A percentile compares a stretch with the other conserved stretches of the same genome.
These are phyloP conservation scores for Phaeophleospora eucalypticola DNA, from an alignment of 2,329 filamentous ascomycete genomes.

Conservation along the genomic window DNA sequence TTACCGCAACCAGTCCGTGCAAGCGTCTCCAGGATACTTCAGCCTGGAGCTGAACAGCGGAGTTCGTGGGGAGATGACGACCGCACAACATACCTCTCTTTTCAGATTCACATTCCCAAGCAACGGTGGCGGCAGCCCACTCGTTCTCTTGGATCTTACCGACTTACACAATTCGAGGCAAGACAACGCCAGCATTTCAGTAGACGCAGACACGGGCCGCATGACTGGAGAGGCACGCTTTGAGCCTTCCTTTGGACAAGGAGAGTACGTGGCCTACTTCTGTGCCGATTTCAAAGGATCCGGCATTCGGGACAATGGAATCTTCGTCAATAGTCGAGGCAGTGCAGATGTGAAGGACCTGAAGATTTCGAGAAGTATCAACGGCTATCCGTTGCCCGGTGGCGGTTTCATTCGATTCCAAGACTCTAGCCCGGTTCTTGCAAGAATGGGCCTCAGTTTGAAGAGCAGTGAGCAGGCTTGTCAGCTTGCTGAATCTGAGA, in stretches of 20 bases:
- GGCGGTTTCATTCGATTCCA: slow-evolving; percentile 43
- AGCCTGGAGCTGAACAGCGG: slow-evolving; percentile 52
- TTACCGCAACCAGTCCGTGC: slow-evolving; percentile 48
- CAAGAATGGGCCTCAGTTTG: slow-evolving; percentile 63
- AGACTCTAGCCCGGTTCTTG: slow-evolving; percentile 42
- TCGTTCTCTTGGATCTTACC: slow-evolving; percentile 56
- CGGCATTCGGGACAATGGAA: slow-evolving; percentile 40
- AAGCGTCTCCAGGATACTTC: slow-evolving; percentile 58
- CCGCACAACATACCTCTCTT: slow-evolving; percentile 54
- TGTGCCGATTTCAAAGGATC: slow-evolving; percentile 57
- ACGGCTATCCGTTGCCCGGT: slow-evolving; percentile 38
- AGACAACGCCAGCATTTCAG: slow-evolving; percentile 52
- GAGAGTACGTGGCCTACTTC: slow-evolving; percentile 55
- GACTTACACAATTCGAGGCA: slow-evolving; percentile 54
- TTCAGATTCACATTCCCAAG: slow-evolving; percentile 56
- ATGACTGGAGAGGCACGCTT: slow-evolving; percentile 58
- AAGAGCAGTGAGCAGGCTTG: slow-evolving; percentile 60
- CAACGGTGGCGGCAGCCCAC: slow-evolving; percentile 41
- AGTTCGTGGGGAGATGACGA: slow-evolving; percentile 57
- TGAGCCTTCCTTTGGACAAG: slow-evolving; percentile 57
- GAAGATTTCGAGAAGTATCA: slow-evolving; percentile 30
- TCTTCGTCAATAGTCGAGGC: slow-evolving; percentile 53
- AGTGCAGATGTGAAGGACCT: slow-evolving; percentile 41
- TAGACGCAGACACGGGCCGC: slow-evolving; percentile 50
- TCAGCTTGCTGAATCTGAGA: slow-evolving; percentile 53